Evolutionary conservation across 192 early-diverging fungal genomes (phyloP), one percentile per base, ranked within the genome.

Genomic region (Lobosporangium transversale): DNA sequence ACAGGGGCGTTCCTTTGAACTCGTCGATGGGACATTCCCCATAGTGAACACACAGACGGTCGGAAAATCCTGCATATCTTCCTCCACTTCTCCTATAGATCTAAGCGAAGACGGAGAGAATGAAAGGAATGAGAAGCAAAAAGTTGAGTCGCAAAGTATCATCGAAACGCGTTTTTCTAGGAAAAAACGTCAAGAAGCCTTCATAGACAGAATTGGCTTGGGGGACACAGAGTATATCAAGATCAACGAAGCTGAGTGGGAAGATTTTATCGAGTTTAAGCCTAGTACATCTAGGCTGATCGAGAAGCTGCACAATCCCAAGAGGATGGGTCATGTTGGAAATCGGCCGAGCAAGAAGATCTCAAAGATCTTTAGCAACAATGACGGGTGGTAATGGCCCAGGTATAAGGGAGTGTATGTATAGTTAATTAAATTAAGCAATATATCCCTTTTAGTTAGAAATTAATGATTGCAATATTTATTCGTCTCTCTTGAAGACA

Each of bases 171-270:
- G 20, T 2, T 4, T 67, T 7, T 67, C 73, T 4, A 59, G 73
- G 15, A 76, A 76, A 48, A 35, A 67, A 21, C 52, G 73, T 7
- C 73, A 67, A 30, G 65, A 67, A 21, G 73, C 50, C 1, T 76
- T 76, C 45, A 65, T 62, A 32, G 53, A 59, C 14, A 45, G 26
- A 48, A 56, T 66, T 21, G 64, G 58, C 3, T 48, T 76, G n/a
- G 30, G 51, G 30, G 73, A 76, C 12, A 76, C 73, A 7, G 73
- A 76, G 48, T 76, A 62, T 50, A 62, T 76, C 56, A 59, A 76
- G 58, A 52, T 76, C 47, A 76, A 76, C 23, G 73, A 76, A 51
- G 58, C 50, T n/a, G 73, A 76, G n/a, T 76, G 73, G 73, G 73
- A 76, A 23, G 73, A 76, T 30, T 76, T 76, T 51, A 67, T 76